These are phyloP conservation scores for Colletotrichum cuscutae DNA, from an alignment of 2,329 filamentous ascomycete species.

Conservation along the genomic window DNA sequence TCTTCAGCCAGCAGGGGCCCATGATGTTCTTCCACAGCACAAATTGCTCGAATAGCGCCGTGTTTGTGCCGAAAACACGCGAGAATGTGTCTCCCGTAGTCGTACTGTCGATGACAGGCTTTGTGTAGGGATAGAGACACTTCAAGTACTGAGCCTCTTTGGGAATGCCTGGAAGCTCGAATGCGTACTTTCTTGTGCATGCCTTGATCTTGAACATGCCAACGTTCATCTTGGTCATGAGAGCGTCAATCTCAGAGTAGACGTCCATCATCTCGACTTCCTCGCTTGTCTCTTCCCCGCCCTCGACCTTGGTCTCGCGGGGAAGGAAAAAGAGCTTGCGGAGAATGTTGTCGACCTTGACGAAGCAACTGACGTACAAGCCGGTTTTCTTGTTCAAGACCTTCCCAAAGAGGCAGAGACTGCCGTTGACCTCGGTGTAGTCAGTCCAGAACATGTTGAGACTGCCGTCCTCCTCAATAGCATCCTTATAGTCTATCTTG, in stretches of 20 bases:
- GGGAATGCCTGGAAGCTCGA: constrained; percentile 88
- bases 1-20: constrained; percentile 97
- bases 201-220: constrained; percentile 93
- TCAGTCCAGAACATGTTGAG: constrained; percentile 97
- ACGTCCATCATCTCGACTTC: constrained; percentile 89
- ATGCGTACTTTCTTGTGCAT: constrained; percentile 91
- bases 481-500: constrained; percentile 85
- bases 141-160: constrained; percentile 94
- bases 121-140: constrained; percentile 93
- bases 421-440: constrained; percentile 92
- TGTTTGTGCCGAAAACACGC: constrained; percentile 92
- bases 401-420: constrained; percentile 94
- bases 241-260: constrained; percentile 85
- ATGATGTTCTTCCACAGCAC: constrained; percentile 99
- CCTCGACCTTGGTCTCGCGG: constrained; percentile 67
- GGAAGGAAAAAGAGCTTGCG: constrained; percentile 95
- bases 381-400: constrained; percentile 88
- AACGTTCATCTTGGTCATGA: constrained; percentile 90
- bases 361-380: constrained; percentile 87
- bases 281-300: constrained; percentile 77
- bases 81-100: constrained; percentile 89
- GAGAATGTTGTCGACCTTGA: constrained; percentile 94
- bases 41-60: constrained; percentile 95
- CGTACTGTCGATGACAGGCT: constrained; percentile 77
- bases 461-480: constrained; percentile 93